Evolutionary conservation across 129 eudicot species (phyloP).

Genomic region (Chrysanthemum seticuspe): DNA sequence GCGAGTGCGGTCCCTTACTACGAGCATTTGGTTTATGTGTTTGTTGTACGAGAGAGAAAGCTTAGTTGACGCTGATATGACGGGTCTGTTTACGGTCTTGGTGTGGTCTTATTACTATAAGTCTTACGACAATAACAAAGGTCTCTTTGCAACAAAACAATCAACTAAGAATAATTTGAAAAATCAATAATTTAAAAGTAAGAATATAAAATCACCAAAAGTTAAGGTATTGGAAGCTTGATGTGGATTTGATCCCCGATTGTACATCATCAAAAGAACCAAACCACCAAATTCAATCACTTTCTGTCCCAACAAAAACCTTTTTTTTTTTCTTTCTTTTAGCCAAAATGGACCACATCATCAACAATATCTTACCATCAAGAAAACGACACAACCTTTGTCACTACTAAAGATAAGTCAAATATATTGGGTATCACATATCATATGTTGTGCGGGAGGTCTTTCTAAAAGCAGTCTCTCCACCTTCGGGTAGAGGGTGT

Average conservation of each 20-base stretch:
- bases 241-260: slow-evolving; percentile 16
- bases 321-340: neutral
- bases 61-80: too few species aligned
- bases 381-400: neutral
- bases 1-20: too few species aligned
- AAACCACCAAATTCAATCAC: slow-evolving; percentile 23
- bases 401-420: neutral
- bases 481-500: too few species aligned
- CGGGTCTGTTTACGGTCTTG: too few species aligned
- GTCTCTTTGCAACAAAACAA: neutral
- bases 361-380: slow-evolving; percentile 17
- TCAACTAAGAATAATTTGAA: neutral
- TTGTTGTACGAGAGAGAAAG: too few species aligned
- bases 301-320: slow-evolving; percentile 21
- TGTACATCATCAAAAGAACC: slow-evolving; percentile 23
- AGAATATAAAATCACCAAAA: neutral
- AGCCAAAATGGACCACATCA: slow-evolving; percentile 26
- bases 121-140: neutral
- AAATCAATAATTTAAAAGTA: slow-evolving; percentile 4
- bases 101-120: too few species aligned
- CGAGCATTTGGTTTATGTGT: too few species aligned
- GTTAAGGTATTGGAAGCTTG: slow-evolving; percentile 8
- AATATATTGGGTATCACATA: too few species aligned
- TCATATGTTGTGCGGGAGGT: too few species aligned
- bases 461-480: too few species aligned